Evolutionary conservation across 495 filamentous ascomycete genomes (phyloP).

Genomic region (Penicillium antarcticum): DNA sequence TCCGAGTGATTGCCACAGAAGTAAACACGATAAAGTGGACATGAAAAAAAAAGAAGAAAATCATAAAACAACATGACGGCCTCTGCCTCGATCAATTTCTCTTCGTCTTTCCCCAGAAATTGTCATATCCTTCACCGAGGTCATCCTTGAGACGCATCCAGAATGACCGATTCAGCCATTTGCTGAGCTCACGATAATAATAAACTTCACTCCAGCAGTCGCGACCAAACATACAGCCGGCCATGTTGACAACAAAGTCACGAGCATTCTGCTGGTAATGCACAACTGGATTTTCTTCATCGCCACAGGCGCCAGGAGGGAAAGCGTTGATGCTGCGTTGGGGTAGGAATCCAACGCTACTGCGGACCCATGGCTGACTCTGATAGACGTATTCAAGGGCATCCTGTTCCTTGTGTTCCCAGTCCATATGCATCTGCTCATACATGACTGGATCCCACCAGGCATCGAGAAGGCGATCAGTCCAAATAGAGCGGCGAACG

Average conservation of each 20-base stretch:
- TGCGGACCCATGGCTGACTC: constrained; percentile 89
- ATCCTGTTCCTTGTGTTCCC: constrained; percentile 98
- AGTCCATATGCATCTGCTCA: constrained; percentile 98
- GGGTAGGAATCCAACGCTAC: constrained; percentile 82
- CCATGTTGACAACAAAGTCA: constrained; percentile 99
- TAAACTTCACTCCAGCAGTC: constrained; percentile 99
- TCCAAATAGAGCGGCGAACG: constrained; percentile 77
- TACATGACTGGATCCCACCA: constrained; percentile 99
- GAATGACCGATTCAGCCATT: constrained; percentile 73
- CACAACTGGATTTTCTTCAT: constrained; percentile 66
- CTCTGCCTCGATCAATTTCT: neutral
- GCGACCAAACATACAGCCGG: constrained; percentile 91
- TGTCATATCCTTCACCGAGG: constrained; percentile 22
- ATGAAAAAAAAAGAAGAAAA: neutral
- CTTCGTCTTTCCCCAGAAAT: constrained; percentile 2
- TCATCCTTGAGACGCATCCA: constrained; percentile 62
- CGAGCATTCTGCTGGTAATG: constrained; percentile 84
- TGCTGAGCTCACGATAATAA: constrained; percentile 82
- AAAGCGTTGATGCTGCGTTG: constrained; percentile 95
- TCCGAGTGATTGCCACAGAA: neutral
- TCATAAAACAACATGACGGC: neutral
- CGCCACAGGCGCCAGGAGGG: constrained; percentile 83
- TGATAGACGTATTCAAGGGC: constrained; percentile 89
- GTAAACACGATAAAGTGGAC: neutral
- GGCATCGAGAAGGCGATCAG: constrained; percentile 86